phyloP scores from a whole-genome alignment of 2,329 filamentous ascomycete species.

The Thielaviopsis cerberus region DNA sequence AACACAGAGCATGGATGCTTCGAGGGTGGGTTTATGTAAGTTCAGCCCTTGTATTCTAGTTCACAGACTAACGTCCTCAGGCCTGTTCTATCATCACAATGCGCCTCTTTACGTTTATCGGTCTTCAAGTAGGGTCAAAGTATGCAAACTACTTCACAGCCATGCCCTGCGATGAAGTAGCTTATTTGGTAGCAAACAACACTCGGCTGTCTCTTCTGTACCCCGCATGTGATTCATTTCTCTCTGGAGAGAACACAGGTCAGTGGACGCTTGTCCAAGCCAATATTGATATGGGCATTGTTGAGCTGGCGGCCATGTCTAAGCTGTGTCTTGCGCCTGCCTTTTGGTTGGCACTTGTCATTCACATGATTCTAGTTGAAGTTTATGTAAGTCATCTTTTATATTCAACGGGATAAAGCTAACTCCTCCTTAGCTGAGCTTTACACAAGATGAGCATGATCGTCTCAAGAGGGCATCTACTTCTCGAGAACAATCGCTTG shows the following conservation, averaged over 20 bases:
- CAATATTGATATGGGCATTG: not conserved
- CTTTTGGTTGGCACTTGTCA: not conserved
- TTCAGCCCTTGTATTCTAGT: too few species aligned
- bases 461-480: not conserved
- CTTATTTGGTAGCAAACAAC: conserved; percentile 4
- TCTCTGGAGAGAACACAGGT: not conserved
- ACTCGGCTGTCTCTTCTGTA: not conserved
- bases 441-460: not conserved
- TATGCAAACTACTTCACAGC: not conserved
- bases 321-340: not conserved
- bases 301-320: not conserved
- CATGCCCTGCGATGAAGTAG: conserved; percentile 1
- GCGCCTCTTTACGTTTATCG: not conserved
- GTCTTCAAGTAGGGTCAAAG: not conserved
- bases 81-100: not conserved
- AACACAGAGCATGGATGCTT: conserved; percentile 5
- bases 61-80: too few species aligned
- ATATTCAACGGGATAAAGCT: not conserved
- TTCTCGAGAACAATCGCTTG: not conserved
- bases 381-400: not conserved
- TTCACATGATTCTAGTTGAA: not conserved
- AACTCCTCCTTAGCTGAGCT: not conserved
- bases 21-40: conserved; percentile 7
- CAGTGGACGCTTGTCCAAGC: not conserved
- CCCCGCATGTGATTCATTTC: not conserved